Base-by-base conservation (phyloP, 1,139 yeast genomes). In the Citeromyces siamensis region DNA sequence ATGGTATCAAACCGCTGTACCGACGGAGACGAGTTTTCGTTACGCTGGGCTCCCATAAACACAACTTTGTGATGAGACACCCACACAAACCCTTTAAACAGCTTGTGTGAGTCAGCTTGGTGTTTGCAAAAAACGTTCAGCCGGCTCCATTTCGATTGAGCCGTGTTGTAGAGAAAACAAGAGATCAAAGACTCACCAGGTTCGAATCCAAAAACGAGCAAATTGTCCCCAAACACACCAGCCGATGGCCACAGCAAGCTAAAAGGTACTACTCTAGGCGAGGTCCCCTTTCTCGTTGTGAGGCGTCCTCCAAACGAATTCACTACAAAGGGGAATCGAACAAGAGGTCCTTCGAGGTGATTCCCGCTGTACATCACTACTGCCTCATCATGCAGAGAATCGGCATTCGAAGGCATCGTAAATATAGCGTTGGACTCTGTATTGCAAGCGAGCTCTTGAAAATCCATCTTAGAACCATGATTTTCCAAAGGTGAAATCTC, bases 81-180 rank as follows among this genome's bases (percentile, higher is more conserved):
- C 90, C 90, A 80, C 1, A 75, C 74, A 55, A 69, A 75, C 0
- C 82, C 75, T 41, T 74, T 76, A 72, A 82, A 72, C 39, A 77
- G 66, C 37, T 80, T 57, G 47, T 78, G 82, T 6, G 69, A 64
- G 14, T 71, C 71, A 34, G 65, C 59, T 36, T 67, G 72, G 45
- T 71, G 77, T 38, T 67, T 63, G 50, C 84, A 76, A 39, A 63
- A 64, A 2, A 69, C 59, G 44, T 72, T 76, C 19, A 80, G 52
- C 38, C 77, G 59, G 1, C 79, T 70, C 86, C 88, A 79, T 46
- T 68, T 70, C 1, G 71, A 72, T 0, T 83, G 68, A 0, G 78
- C 72, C 12, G 64, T 64, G 53, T 78, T 76, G 58, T 66, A 77
- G 3, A 78, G 59, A 50, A 64, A 78, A 34, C 71, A 61, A 5